A percentile compares a stretch with the other conserved stretches of the same genome.
phyloP scores from a whole-genome alignment of 768 basidiomycete genomes.

The Cytidiella melzeri region DNA sequence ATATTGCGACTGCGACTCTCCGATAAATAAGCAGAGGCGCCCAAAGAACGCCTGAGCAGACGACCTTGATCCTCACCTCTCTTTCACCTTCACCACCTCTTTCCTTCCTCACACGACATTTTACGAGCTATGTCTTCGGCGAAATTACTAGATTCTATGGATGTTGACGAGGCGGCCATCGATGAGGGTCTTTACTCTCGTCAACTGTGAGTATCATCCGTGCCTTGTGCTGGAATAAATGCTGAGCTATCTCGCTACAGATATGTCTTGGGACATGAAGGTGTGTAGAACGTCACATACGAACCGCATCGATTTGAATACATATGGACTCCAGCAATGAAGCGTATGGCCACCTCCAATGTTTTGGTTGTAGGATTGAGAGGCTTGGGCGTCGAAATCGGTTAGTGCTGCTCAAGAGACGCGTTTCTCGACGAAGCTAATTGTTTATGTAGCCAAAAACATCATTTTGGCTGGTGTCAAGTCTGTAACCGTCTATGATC shows the following conservation, averaged over 20 bases:
- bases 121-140: slow-evolving; percentile 31
- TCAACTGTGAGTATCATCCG: slow-evolving; percentile 82
- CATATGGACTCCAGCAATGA: slow-evolving; percentile 79
- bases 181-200: slow-evolving; percentile 93
- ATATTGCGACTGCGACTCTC: not conserved
- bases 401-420: slow-evolving; percentile 30
- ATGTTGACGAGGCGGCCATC: slow-evolving; percentile 81
- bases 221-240: slow-evolving; percentile 1
- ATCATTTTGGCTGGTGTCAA: slow-evolving; percentile 94
- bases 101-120: slow-evolving; percentile 6
- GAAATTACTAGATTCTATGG: slow-evolving; percentile 53
- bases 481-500: slow-evolving; percentile 93
- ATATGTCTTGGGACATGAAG: slow-evolving; percentile 96
- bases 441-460: slow-evolving; percentile 71
- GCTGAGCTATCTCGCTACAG: slow-evolving; percentile 30
- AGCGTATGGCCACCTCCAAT: slow-evolving; percentile 95
- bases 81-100: slow-evolving; percentile 2
- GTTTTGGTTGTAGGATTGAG: slow-evolving; percentile 89
- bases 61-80: slow-evolving; percentile 6
- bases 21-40: slow-evolving; percentile 3
- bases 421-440: slow-evolving; percentile 4
- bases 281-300: slow-evolving; percentile 39
- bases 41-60: slow-evolving; percentile 4
- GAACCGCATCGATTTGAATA: not conserved
- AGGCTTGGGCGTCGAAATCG: slow-evolving; percentile 94